Conservation (phyloP, 768 basidiomycete species). For the Panaeolus cyanescens region DNA sequence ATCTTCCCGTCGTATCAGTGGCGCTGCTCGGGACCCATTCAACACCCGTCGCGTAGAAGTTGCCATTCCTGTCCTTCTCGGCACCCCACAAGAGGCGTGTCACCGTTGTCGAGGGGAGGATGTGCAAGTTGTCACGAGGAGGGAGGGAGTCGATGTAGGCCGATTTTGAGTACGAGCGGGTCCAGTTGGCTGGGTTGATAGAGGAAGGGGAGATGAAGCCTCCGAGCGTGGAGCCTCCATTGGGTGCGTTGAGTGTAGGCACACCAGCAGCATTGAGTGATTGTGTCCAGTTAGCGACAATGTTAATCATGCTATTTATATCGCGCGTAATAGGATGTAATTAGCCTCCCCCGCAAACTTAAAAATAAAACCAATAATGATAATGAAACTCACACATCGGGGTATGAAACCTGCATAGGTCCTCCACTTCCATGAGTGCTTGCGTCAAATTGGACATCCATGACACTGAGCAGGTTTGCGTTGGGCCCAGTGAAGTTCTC, state of each 20-base stretch:
- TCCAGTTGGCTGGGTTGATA: slow-evolving; percentile 66
- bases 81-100: slow-evolving; percentile 50
- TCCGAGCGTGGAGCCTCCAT: slow-evolving; percentile 51
- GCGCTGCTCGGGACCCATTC: slow-evolving; percentile 39
- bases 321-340: no score
- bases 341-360: no score
- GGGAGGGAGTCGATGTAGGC: slow-evolving; percentile 67
- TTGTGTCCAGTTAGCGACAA: slow-evolving; percentile 57
- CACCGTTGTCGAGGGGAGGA: slow-evolving; percentile 57
- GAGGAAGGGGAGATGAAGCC: slow-evolving; percentile 55
- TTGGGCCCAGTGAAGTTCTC: slow-evolving; percentile 59
- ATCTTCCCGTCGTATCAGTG: slow-evolving; percentile 26
- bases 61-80: slow-evolving; percentile 37
- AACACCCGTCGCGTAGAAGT: slow-evolving; percentile 27
- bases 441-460: slow-evolving; percentile 44
- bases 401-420: slow-evolving; percentile 42
- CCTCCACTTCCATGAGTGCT: slow-evolving; percentile 52
- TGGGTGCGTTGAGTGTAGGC: slow-evolving; percentile 37
- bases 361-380: not conserved
- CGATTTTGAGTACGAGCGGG: slow-evolving; percentile 64
- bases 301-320: slow-evolving; percentile 41
- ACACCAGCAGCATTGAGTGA: slow-evolving; percentile 50
- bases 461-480: slow-evolving; percentile 33
- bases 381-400: slow-evolving; percentile 43
- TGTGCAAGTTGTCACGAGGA: slow-evolving; percentile 56